phyloP scores from a whole-genome alignment of 352 stramenopile genomes.

The Globisporangium rhizosaccharum region DNA sequence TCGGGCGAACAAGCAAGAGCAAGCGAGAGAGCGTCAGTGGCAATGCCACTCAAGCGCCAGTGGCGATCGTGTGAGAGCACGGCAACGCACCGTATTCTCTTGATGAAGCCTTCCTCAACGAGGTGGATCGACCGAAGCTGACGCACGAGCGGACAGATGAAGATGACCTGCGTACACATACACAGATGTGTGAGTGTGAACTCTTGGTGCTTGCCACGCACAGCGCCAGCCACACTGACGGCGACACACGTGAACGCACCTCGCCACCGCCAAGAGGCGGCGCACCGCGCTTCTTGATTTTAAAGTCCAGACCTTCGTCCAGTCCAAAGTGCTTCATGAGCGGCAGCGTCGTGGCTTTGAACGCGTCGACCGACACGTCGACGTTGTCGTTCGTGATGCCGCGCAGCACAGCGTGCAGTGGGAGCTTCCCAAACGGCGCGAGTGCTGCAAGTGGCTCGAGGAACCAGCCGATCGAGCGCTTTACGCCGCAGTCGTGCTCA shows the following conservation, averaged over 20 bases:
- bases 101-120: slow-evolving; percentile 96
- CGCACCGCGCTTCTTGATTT: slow-evolving; percentile 91
- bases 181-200: neutral
- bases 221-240: neutral
- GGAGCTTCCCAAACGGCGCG: slow-evolving; percentile 96
- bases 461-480: slow-evolving; percentile 96
- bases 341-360: slow-evolving; percentile 93
- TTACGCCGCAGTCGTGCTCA: slow-evolving; percentile 92
- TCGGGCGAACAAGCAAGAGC: slow-evolving; percentile 15
- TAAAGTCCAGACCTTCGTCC: slow-evolving; percentile 82
- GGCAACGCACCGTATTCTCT: slow-evolving; percentile 87
- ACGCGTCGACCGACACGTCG: slow-evolving; percentile 91
- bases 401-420: slow-evolving; percentile 90
- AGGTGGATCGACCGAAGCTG: slow-evolving; percentile 94
- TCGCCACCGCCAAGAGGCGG: slow-evolving; percentile 76
- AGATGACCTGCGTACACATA: slow-evolving; percentile 67
- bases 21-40: neutral
- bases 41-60: neutral
- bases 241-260: slow-evolving; percentile 2
- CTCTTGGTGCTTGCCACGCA: slow-evolving; percentile 13
- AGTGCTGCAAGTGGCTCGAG: slow-evolving; percentile 97
- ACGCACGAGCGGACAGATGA: slow-evolving; percentile 93
- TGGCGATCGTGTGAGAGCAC: neutral
- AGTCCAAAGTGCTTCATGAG: slow-evolving; percentile 96
- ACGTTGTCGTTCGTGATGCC: slow-evolving; percentile 95